Evolutionary conservation across 2,329 filamentous ascomycete genomes (phyloP), one percentile per base, ranked within the genome.

Genomic region (Alternaria arbusti): DNA sequence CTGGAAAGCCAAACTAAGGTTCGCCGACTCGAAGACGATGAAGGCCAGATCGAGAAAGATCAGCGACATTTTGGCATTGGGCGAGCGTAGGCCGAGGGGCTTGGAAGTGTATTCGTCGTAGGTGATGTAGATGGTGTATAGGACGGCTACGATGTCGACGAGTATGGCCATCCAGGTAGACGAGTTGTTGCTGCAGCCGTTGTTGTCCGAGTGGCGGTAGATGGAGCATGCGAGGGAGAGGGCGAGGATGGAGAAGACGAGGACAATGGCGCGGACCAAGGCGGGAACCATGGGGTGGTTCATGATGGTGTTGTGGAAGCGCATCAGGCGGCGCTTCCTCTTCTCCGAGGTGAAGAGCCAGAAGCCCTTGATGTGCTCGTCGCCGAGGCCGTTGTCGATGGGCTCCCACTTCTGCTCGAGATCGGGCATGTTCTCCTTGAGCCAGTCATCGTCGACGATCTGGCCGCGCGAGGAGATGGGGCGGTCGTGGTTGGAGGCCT

Each of bases 61-160:
- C 54, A 99, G 88, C 13, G 92, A 89, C 68, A 97, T 91, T 79
- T 99, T 99, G 52, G 93, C 91, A 60, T 90, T 90, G 10, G 93
- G 89, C 7, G 90, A 90, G 46, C 96, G 91, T 64, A 99, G 84
- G 2, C 96, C 96, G 20, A 99, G 84, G 22, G 96, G 96, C 78
- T 96, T 96, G 28, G 93, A 93, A 6, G 93, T 96, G 81, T 97
- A 98, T 82, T 99, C 96, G 77, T 99, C 96, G 82, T 90, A 97
- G 23, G 94, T 96, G 82, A 98, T 96, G 82, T 97, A 98, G 52
- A 92, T 83, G 59, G 96, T 91, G 81, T 98, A 99, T 3, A 95
- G 89, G 62, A 98, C 86, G 4, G 96, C 95, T 13, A 98, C 86
- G 7, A 91, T 89, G 80, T 98, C 95, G 43, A 99, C 92, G 36